A percentile compares a stretch with the other conserved stretches of the same genome.
Conservation (phyloP, 768 basidiomycete genomes). For the Postia placenta region DNA sequence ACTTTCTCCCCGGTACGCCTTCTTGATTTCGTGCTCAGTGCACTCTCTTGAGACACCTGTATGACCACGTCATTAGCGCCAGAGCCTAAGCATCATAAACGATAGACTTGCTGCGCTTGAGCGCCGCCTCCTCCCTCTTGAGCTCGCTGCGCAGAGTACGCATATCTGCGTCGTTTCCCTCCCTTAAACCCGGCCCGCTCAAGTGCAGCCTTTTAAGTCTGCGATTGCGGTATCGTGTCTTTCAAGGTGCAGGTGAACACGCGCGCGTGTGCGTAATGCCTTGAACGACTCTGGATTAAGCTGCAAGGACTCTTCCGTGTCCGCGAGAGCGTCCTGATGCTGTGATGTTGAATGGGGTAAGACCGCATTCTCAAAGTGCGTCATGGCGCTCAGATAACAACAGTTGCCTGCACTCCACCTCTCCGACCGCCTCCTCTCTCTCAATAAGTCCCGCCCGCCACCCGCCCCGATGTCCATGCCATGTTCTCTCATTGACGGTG, state of each 20-base stretch:
- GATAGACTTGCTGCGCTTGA: constrained; percentile 76
- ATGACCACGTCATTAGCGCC: no score
- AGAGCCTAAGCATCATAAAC: neutral
- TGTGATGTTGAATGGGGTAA: no score
- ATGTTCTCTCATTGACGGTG: neutral
- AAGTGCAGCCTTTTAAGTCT: constrained; percentile 77
- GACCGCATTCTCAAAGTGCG: neutral
- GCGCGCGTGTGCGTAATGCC: constrained; percentile 79
- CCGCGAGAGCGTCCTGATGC: constrained; percentile 67
- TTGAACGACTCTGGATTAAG: constrained; percentile 71
- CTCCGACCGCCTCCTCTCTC: neutral
- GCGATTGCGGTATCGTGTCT: constrained; percentile 63
- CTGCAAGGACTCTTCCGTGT: constrained; percentile 61
- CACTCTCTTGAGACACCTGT: constrained; percentile 52
- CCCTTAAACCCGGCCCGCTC: constrained; percentile 63
- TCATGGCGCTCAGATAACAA: neutral
- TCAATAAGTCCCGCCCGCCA: neutral
- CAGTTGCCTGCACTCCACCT: neutral
- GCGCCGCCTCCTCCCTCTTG: constrained; percentile 72
- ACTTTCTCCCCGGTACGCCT: constrained; percentile 84
- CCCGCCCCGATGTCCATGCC: neutral
- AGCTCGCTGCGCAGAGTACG: constrained; percentile 59
- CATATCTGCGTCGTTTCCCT: constrained; percentile 59
- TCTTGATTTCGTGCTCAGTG: constrained; percentile 74
- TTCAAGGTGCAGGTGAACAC: constrained; percentile 70